Conservation (phyloP, 2,329 filamentous ascomycete genomes). For the Fusarium sp. region DNA sequence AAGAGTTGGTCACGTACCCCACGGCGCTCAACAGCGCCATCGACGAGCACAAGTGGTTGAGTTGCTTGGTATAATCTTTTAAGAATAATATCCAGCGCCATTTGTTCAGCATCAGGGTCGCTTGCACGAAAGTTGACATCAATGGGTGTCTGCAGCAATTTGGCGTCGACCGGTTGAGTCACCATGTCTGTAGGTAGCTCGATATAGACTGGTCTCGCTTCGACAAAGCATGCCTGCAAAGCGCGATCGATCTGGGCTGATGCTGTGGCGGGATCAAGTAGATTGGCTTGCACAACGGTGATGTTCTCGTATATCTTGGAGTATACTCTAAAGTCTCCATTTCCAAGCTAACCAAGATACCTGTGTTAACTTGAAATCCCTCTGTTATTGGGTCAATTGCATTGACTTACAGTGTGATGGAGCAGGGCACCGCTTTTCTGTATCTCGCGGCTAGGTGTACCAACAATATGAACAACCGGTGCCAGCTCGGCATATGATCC, state of each 20-base stretch:
- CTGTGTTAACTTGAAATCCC: too few species aligned
- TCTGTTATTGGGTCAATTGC: too few species aligned
- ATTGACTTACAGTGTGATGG: background rate
- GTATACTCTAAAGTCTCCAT: background rate
- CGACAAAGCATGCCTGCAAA: background rate
- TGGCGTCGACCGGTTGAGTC: background rate
- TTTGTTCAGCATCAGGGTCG: too few species aligned
- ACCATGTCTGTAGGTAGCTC: background rate
- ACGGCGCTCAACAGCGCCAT: background rate
- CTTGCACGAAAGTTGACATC: too few species aligned
- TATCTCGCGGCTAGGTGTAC: background rate
- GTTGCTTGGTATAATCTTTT: background rate
- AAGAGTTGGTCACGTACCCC: background rate
- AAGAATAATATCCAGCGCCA: background rate
- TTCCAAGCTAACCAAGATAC: background rate
- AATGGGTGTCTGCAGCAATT: background rate
- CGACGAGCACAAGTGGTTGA: background rate
- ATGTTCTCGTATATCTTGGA: background rate
- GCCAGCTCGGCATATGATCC: background rate
- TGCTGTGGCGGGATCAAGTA: background rate
- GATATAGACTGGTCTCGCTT: background rate
- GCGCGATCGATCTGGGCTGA: background rate
- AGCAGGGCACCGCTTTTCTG: background rate
- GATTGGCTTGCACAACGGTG: background rate
- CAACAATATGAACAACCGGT: background rate